Evolutionary conservation across 257 asterid genomes (phyloP), one percentile per base, ranked within the genome.

Genomic region (Solanum microdontum): DNA sequence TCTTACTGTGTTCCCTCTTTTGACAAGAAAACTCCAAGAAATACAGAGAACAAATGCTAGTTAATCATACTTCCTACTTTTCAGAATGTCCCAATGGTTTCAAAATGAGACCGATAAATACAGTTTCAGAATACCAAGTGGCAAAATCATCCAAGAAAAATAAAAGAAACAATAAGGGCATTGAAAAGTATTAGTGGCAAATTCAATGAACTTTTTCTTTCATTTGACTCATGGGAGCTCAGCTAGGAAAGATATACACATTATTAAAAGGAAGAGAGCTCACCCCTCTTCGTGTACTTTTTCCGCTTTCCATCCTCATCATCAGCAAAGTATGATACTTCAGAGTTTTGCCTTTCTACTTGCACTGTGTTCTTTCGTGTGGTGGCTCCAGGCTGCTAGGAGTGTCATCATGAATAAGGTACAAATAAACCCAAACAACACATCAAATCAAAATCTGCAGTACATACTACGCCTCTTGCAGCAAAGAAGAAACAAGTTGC

Each of bases 211-310:
- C 24, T 48, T 73, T 73, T 32, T 43, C 74, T 33, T 69, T 73
- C 74, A 76, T 73, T 32, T 9, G 58, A 86, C 84, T n/a, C 69
- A 48, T 82, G 21, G 68, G 51, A 86, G 36, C 48, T 79, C 84
- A 37, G n/a, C 15, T 24, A 70, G 68, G 60, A 84, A 51, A 32
- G 45, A 33, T 12, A 28, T 60, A 34, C 88, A 73, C 84, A 86
- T 62, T 73, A 45, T 48, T 15, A 32, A 73, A 32, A 73, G 28
- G 28, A 72, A 28, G 83, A 45, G 75, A 51, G 82, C 93, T 87
- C 87, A 94, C 99, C 99, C 92, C 99, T 93, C 89, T 93, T 91
- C 11, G 98, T 89, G 93, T 96, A 96, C 91, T 96, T 97, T 87
- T 91, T 94, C 90, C 87, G 88, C 88, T 93, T 95, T 13, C 89